Evolutionary conservation across 1,139 yeast species (phyloP).

Genomic region (Geotrichum candidum): DNA sequence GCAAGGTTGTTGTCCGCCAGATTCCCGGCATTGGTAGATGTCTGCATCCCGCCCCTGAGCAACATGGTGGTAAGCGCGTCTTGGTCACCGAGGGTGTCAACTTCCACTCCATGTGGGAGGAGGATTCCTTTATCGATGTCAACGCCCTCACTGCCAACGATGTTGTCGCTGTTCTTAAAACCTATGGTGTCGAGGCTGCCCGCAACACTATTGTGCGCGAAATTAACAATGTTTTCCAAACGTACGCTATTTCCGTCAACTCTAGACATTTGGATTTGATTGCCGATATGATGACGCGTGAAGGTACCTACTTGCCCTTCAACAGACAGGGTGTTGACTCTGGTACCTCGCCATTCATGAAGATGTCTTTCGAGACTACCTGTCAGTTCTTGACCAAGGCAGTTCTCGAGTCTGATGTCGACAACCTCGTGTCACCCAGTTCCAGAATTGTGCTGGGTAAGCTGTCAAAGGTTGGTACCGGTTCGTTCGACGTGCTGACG

Average conservation of each 20-base stretch:
- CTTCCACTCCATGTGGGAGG: constrained; percentile 97
- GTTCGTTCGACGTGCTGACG: constrained; percentile 84
- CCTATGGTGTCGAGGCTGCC: constrained; percentile 98
- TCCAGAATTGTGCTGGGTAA: constrained; percentile 95
- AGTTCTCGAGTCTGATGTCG: constrained; percentile 86
- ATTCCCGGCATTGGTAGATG: constrained; percentile 89
- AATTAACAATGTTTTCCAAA: constrained; percentile 91
- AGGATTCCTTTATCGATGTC: constrained; percentile 84
- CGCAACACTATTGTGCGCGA: constrained; percentile 95
- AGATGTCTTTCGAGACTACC: constrained; percentile 98
- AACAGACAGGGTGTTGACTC: constrained; percentile 98
- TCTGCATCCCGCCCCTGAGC: constrained; percentile 71
- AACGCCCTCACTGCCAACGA: constrained; percentile 88
- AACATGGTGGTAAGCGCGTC: constrained; percentile 48
- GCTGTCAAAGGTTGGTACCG: constrained; percentile 90
- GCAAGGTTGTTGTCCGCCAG: constrained; percentile 87
- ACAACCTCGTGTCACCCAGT: constrained; percentile 84
- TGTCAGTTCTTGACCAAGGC: constrained; percentile 96
- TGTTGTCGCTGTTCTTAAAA: constrained; percentile 78
- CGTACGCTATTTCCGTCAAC: constrained; percentile 92
- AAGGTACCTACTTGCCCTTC: constrained; percentile 93
- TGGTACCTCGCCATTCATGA: constrained; percentile 91
- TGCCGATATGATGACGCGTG: constrained; percentile 99
- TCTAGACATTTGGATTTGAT: constrained; percentile 91
- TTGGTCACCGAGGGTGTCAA: constrained; percentile 97